Conservation (phyloP, 2,329 filamentous ascomycete species). For the Curvularia lunata region DNA sequence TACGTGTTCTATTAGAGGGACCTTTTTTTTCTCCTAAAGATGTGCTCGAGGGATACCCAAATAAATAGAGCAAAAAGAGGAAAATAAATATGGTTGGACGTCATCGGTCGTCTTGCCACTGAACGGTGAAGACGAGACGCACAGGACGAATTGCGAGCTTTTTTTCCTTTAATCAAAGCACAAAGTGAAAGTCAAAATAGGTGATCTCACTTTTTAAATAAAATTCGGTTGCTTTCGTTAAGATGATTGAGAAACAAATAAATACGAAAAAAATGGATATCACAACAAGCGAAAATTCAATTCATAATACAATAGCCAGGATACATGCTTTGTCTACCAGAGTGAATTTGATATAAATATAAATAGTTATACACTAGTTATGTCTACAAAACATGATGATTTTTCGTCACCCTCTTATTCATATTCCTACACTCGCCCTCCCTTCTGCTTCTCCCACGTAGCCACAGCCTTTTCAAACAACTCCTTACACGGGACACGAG, state of each 20-base stretch:
- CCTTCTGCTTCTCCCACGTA: slow-evolving; percentile 38
- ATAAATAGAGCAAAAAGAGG: no score
- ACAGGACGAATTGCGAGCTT: no score
- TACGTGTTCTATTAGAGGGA: no score
- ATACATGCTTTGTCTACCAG: neutral
- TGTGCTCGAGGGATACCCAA: no score
- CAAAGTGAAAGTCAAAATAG: no score
- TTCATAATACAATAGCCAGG: neutral
- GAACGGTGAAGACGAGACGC: no score
- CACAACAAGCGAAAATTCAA: neutral
- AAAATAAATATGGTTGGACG: no score
- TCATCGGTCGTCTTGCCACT: no score
- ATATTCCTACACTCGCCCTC: slow-evolving; percentile 16
- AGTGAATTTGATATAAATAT: neutral
- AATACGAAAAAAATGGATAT: neutral
- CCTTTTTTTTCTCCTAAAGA: no score
- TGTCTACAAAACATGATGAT: neutral
- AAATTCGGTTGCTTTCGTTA: no score
- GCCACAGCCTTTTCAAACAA: slow-evolving; percentile 70
- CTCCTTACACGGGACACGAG: slow-evolving; percentile 78
- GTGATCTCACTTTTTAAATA: neutral
- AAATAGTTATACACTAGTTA: neutral
- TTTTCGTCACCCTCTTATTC: neutral
- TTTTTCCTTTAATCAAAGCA: no score
- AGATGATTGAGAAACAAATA: neutral